Base-by-base conservation (phyloP, 2,329 filamentous ascomycete species). In the Stachybotrys chlorohalonatus region DNA sequence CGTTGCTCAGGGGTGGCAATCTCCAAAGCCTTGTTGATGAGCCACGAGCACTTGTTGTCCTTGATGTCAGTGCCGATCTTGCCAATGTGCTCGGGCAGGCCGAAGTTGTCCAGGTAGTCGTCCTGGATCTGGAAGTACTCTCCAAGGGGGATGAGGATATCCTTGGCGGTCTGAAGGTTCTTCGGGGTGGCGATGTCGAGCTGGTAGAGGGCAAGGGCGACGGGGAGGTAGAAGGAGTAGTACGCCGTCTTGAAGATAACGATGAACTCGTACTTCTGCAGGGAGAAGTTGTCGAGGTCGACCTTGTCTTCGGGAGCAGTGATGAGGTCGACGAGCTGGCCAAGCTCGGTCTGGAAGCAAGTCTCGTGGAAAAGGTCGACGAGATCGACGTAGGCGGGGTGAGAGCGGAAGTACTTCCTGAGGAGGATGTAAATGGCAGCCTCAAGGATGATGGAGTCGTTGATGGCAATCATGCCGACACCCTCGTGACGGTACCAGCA, bases 111-210 rank as follows among this genome's bases (percentile, higher is more conserved):
- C 53, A 99, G 89, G 77, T 94, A 99, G 78, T 99, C 94, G 72
- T 99, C 94, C 75, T 99, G 94, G 60, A 96, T 84, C 76, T 99
- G 94, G 83, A 99, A 99, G 80, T 99, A 99, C 77, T 97, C 92
- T 68, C 94, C 94, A 71, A 97, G 89, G 24, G 93, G 92, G 61
- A 99, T 95, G 57, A 99, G 84, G 68, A 99, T 96, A 62, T 92
- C 85, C 71, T 94, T 84, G 49, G 90, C 87, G 67, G 89, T 87
- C 75, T 93, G 87, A 57, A 99, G 84, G 78, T 96, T 97, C 74
- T 88, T 83, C 31, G 86, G 83, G 8, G 90, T 94, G 24, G 93
- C 94, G 57, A 92, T 80, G 67, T 90, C 86, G 62, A 92, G 83
- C 74, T 91, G 87, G 78, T 93, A 80, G 64, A 99, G 80, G 6